Evolutionary conservation across 768 basidiomycete genomes (phyloP).

Genomic region (Xerocomellus chrysenteron): DNA sequence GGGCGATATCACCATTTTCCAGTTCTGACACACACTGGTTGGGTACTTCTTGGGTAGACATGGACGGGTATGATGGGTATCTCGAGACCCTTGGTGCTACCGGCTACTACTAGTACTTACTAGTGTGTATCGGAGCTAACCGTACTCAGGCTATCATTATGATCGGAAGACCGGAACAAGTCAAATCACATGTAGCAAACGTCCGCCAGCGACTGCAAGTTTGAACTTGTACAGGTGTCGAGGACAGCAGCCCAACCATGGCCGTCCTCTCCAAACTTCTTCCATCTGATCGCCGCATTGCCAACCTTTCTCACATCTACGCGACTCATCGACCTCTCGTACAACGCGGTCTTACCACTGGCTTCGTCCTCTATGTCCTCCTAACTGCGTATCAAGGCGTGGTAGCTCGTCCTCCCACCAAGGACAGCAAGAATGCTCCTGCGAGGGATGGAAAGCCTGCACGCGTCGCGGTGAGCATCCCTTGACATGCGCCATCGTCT

Average conservation of each 20-base stretch:
- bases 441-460: constrained; percentile 43
- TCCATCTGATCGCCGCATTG: constrained; percentile 38
- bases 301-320: constrained; percentile 53
- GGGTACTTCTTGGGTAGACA: background rate
- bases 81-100: background rate
- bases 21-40: background rate
- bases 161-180: background rate
- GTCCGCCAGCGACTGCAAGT: too few species aligned
- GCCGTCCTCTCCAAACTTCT: constrained; percentile 27
- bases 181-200: constrained; percentile 12
- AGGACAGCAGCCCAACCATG: constrained; percentile 20
- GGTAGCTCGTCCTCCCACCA: constrained; percentile 40
- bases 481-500: background rate
- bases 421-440: constrained; percentile 11
- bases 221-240: background rate
- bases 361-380: constrained; percentile 72
- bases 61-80: constrained; percentile 9
- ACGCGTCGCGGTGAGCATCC: constrained; percentile 63
- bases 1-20: background rate
- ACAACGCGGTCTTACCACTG: constrained; percentile 66
- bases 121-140: background rate
- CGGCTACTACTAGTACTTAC: too few species aligned
- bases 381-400: constrained; percentile 60
- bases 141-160: background rate
- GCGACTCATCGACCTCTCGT: constrained; percentile 63